A percentile compares a stretch with the other conserved stretches of the same genome.
Conservation (phyloP, 176 grass and related monocot genomes). For the Avena eriantha region DNA sequence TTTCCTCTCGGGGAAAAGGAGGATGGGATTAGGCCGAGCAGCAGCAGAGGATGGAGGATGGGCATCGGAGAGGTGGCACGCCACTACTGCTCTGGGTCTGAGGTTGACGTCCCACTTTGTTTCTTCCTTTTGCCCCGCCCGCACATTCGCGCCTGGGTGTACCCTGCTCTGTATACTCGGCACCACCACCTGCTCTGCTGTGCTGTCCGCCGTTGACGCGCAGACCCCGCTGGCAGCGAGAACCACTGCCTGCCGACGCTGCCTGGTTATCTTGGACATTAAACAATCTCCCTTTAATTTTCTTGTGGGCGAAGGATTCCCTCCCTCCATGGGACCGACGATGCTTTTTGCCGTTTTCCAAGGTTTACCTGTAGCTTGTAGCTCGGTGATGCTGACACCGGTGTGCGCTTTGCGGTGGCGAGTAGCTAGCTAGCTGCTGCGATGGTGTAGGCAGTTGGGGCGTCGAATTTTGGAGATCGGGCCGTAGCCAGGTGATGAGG, state of each 20-base stretch:
- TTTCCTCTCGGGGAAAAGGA: neutral
- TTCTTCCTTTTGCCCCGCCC: neutral
- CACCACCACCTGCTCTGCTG: neutral
- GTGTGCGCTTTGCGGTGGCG: neutral
- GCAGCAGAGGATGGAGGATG: neutral
- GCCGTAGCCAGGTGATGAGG: too few relatives aligned
- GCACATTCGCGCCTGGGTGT: neutral
- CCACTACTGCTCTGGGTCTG: conserved; percentile 2
- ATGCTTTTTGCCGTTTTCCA: neutral
- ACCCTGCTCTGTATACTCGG: neutral
- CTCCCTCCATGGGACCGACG: too few relatives aligned
- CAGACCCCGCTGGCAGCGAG: neutral
- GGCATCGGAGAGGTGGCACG: neutral
- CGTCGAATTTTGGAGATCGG: too few relatives aligned
- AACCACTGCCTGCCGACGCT: too few relatives aligned
- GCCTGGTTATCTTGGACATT: neutral
- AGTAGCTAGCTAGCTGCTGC: too few relatives aligned
- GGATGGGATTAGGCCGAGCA: neutral
- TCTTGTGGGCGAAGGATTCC: neutral
- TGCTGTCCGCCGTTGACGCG: neutral
- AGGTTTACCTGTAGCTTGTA: too few relatives aligned
- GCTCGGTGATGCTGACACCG: neutral
- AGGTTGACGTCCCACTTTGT: neutral
- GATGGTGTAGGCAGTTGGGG: too few relatives aligned
- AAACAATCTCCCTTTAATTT: neutral